Evolutionary conservation across 371 early-diverging fungal species (phyloP).

Genomic region (Encephalitozoon hellem): DNA sequence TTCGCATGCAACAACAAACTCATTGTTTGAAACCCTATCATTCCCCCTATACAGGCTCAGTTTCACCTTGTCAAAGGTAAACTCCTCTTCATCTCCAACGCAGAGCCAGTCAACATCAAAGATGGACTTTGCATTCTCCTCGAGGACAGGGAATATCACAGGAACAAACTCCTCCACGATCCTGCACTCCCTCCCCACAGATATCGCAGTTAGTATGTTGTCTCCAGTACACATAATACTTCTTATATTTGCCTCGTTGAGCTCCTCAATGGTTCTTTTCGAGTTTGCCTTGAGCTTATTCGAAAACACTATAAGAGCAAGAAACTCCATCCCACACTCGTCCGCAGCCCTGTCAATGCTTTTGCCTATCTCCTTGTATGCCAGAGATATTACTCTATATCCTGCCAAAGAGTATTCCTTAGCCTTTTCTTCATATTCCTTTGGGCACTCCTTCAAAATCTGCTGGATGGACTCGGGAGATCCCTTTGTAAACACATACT

Average conservation of each 20-base stretch:
- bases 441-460: slow-evolving; percentile 23
- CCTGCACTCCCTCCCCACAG: slow-evolving; percentile 80
- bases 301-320: slow-evolving; percentile 92
- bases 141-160: slow-evolving; percentile 55
- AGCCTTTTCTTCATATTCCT: slow-evolving; percentile 40
- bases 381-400: slow-evolving; percentile 57
- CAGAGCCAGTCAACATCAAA: slow-evolving; percentile 55
- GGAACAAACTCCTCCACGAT: slow-evolving; percentile 63
- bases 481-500: slow-evolving; percentile 57
- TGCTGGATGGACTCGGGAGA: slow-evolving; percentile 51
- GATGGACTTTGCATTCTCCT: slow-evolving; percentile 27
- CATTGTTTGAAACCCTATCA: slow-evolving; percentile 45
- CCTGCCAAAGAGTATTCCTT: slow-evolving; percentile 47
- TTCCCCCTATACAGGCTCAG: slow-evolving; percentile 49
- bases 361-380: slow-evolving; percentile 39
- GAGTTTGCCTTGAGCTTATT: slow-evolving; percentile 88
- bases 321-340: slow-evolving; percentile 69
- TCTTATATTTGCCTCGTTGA: slow-evolving; percentile 75
- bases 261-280: slow-evolving; percentile 68
- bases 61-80: slow-evolving; percentile 56
- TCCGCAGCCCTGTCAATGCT: slow-evolving; percentile 47
- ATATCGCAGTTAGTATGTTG: slow-evolving; percentile 86
- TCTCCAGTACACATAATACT: slow-evolving; percentile 98
- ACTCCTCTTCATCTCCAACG: slow-evolving; percentile 50
- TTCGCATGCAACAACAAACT: slow-evolving; percentile 58